Evolutionary conservation across 176 grass and related monocot genomes (phyloP).

Genomic region (Aegilops tauschii): DNA sequence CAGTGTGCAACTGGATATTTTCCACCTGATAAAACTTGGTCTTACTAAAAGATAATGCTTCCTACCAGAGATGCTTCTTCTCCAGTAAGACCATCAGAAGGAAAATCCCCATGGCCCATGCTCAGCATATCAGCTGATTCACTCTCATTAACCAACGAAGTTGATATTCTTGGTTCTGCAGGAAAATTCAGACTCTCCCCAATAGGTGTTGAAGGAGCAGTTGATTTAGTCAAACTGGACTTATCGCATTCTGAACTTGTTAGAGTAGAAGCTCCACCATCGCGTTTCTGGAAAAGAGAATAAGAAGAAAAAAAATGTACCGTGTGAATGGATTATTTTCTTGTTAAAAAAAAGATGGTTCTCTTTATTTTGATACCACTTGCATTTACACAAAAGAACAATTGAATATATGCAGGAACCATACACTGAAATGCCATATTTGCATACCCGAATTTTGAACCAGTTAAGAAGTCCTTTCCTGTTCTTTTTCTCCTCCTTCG

Average conservation of each 20-base stretch:
- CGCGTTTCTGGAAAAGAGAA: constrained; percentile 60
- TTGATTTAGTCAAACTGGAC: constrained; percentile 83
- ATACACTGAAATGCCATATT: neutral
- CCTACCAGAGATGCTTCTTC: constrained; percentile 70
- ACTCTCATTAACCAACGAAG: constrained; percentile 67
- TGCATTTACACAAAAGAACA: neutral
- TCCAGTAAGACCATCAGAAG: constrained; percentile 49
- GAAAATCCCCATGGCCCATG: constrained; percentile 57
- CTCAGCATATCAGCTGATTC: constrained; percentile 65
- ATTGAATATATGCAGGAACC: constrained; percentile 3
- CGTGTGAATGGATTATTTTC: neutral
- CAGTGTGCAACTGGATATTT: neutral
- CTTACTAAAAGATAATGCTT: constrained; percentile 19
- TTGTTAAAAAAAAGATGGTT: neutral
- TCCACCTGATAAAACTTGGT: neutral
- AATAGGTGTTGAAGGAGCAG: constrained; percentile 74
- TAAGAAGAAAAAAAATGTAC: neutral
- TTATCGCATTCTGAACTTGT: constrained; percentile 87
- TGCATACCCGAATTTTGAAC: constrained; percentile 88
- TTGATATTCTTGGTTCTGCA: constrained; percentile 69
- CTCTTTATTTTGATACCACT: constrained; percentile 1
- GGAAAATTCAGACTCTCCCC: constrained; percentile 77
- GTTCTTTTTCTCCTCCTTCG: constrained; percentile 91
- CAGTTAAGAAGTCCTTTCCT: constrained; percentile 95
- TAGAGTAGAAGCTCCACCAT: constrained; percentile 55